A percentile compares a stretch with the other conserved stretches of the same genome.
These are phyloP conservation scores for Metarhizium sp. DNA, from an alignment of 2,329 filamentous ascomycete species.

Conservation along the genomic window DNA sequence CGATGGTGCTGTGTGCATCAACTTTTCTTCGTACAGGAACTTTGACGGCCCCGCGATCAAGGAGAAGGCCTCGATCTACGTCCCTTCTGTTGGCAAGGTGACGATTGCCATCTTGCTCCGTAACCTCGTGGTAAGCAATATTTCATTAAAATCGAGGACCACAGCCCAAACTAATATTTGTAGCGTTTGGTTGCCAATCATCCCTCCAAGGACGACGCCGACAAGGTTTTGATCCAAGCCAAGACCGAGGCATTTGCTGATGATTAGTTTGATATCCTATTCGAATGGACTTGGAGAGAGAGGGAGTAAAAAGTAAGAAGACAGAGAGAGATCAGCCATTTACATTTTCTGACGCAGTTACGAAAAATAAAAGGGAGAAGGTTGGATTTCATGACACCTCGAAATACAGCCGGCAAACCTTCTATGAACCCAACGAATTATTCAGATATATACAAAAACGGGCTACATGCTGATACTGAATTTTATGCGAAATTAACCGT, in stretches of 20 bases:
- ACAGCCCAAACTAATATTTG: constrained; percentile 13
- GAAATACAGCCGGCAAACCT: neutral
- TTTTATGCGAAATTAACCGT: too few species aligned
- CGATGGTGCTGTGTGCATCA: constrained; percentile 95
- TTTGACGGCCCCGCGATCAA: constrained; percentile 79
- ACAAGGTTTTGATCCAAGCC: constrained; percentile 25
- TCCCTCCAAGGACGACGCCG: constrained; percentile 26
- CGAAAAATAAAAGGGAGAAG: neutral
- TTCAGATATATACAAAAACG: too few species aligned
- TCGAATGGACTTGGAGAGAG: neutral
- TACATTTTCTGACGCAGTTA: neutral
- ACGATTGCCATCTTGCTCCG: constrained; percentile 87
- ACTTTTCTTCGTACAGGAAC: constrained; percentile 94
- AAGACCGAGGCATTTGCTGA: constrained; percentile 33
- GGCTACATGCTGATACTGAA: too few species aligned
- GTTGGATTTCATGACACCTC: constrained; percentile 1
- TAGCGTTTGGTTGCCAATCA: constrained; percentile 45
- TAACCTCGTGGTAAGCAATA: constrained; percentile 67
- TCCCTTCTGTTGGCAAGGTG: constrained; percentile 94
- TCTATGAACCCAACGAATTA: neutral
- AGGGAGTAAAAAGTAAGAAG: neutral
- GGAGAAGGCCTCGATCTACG: constrained; percentile 93
- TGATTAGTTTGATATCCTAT: constrained; percentile 14
- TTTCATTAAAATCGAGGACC: neutral
- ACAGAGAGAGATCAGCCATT: neutral